phyloP scores from a whole-genome alignment of 805 yeast genomes.

The Candida awuae region DNA sequence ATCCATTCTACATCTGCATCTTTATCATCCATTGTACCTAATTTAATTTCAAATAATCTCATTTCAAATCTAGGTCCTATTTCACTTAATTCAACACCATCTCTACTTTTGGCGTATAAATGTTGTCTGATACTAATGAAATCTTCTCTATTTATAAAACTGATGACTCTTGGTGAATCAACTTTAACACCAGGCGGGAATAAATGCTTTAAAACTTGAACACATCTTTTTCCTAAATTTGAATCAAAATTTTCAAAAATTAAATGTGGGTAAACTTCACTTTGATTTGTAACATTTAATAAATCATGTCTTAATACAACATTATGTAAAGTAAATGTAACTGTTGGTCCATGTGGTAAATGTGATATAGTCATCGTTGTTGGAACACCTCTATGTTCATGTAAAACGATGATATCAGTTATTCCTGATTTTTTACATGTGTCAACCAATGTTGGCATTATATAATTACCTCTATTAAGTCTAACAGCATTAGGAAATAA shows the following conservation, averaged over 20 bases:
- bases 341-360: conserved; percentile 97
- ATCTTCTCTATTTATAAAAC: conserved; percentile 86
- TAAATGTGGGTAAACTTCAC: conserved; percentile 90
- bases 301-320: conserved; percentile 93
- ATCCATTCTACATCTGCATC: conserved; percentile 99
- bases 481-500: conserved; percentile 85
- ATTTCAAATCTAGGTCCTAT: conserved; percentile 98
- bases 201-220: conserved; percentile 70
- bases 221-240: conserved; percentile 75
- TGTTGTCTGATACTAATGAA: conserved; percentile 94
- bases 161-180: conserved; percentile 84
- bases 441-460: conserved; percentile 74
- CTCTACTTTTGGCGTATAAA: conserved; percentile 82
- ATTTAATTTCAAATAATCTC: conserved; percentile 78
- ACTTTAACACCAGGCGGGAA: conserved; percentile 96
- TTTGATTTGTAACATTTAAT: conserved; percentile 72
- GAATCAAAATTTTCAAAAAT: conserved; percentile 86
- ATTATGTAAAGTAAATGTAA: conserved; percentile 87
- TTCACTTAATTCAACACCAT: conserved; percentile 85
- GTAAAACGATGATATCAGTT: conserved; percentile 77
- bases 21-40: conserved; percentile 89
- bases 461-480: conserved; percentile 86
- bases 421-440: conserved; percentile 73
- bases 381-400: conserved; percentile 98
- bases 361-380: conserved; percentile 88